These are phyloP conservation scores for Cadophora sp. DNA, from an alignment of 2,329 filamentous ascomycete genomes.

Conservation along the genomic window DNA sequence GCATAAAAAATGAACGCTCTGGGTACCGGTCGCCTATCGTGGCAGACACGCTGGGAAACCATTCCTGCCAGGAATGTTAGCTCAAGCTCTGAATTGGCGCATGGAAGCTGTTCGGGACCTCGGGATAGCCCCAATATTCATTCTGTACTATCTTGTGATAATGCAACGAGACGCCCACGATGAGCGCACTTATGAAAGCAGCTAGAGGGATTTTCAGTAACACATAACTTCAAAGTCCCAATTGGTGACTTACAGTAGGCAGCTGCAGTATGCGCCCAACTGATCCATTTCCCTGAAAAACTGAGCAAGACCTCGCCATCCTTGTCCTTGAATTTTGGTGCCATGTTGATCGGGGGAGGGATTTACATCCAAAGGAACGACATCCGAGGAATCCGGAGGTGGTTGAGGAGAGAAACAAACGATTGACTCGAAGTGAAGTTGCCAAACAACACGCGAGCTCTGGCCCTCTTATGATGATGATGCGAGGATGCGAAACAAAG, in stretches of 20 bases:
- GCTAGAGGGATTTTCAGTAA: slow-evolving; percentile 52
- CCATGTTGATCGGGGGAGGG: slow-evolving; percentile 46
- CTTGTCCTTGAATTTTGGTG: slow-evolving; percentile 63
- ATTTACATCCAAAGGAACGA: slow-evolving; percentile 42
- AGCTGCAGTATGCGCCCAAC: slow-evolving; percentile 82
- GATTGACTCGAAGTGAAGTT: slow-evolving; percentile 25
- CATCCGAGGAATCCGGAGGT: slow-evolving; percentile 39
- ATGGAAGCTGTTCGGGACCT: slow-evolving; percentile 46
- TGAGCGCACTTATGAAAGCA: slow-evolving; percentile 85
- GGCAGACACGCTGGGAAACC: slow-evolving; percentile 95
- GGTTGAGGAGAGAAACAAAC: slow-evolving; percentile 24
- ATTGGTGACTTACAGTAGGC: slow-evolving; percentile 72
- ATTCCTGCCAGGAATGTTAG: slow-evolving; percentile 62
- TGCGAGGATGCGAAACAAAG: slow-evolving; percentile 2
- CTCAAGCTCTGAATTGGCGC: not conserved
- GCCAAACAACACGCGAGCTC: not conserved
- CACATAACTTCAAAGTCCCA: not conserved
- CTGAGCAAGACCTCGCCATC: slow-evolving; percentile 65
- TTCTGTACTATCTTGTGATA: slow-evolving; percentile 98
- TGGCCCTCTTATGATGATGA: not conserved
- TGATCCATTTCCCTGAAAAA: slow-evolving; percentile 89
- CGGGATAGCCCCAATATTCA: slow-evolving; percentile 90
- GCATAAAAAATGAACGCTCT: slow-evolving; percentile 94
- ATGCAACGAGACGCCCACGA: slow-evolving; percentile 82
- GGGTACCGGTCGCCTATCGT: slow-evolving; percentile 98